A percentile compares a stretch with the other conserved stretches of the same genome.
These are phyloP conservation scores for Colletotrichum trifolii DNA, from an alignment of 2,329 filamentous ascomycete genomes.

Conservation along the genomic window DNA sequence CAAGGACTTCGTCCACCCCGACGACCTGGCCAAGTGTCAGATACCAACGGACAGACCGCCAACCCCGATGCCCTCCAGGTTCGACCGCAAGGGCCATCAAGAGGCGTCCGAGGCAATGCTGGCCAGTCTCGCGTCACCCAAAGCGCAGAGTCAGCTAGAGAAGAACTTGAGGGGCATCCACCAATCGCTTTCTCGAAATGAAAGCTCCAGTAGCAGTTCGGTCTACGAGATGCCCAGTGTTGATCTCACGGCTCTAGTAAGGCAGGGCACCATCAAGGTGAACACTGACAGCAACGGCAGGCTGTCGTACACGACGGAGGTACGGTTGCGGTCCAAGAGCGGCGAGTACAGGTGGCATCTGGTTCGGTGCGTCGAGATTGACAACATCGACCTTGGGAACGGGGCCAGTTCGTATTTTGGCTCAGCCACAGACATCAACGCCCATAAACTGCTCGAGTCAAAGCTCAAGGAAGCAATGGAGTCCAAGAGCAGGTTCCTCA, in stretches of 20 bases:
- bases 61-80: constrained; percentile 48
- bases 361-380: constrained; percentile 87
- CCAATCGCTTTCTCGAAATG: constrained; percentile 57
- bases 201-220: constrained; percentile 62
- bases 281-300: constrained; percentile 85
- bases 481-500: constrained; percentile 93
- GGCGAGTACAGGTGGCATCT: constrained; percentile 96
- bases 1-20: constrained; percentile 90
- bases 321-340: constrained; percentile 85
- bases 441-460: constrained; percentile 91
- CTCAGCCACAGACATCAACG: constrained; percentile 97
- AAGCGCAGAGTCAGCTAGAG: constrained; percentile 37
- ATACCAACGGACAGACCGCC: constrained; percentile 64
- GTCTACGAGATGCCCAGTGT: constrained; percentile 61
- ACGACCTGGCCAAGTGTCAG: constrained; percentile 89
- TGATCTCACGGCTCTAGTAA: constrained; percentile 75
- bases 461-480: constrained; percentile 98
- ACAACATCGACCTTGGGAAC: constrained; percentile 79
- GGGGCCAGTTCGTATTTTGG: constrained; percentile 95
- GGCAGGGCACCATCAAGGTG: constrained; percentile 83
- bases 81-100: constrained; percentile 35
- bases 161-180: constrained; percentile 46
- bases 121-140: too few relatives aligned
- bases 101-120: too few relatives aligned
- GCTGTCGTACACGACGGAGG: constrained; percentile 88